Evolutionary conservation across 768 basidiomycete genomes (phyloP).

Genomic region (Pleurotus citrinopileatus): DNA sequence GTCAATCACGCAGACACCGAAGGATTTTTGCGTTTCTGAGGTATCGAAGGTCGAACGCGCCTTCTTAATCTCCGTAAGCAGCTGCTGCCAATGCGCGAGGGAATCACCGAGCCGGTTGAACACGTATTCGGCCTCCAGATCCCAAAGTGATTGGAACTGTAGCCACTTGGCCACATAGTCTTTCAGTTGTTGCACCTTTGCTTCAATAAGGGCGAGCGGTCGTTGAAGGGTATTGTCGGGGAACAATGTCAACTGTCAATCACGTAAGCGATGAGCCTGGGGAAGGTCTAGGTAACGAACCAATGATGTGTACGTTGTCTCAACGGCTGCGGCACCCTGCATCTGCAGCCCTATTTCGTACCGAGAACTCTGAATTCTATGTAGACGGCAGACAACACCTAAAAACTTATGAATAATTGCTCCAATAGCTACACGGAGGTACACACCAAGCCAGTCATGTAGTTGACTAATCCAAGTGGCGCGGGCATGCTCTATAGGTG

Average conservation of each 20-base stretch:
- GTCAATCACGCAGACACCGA: slow-evolving; percentile 92
- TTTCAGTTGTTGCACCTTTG: slow-evolving; percentile 81
- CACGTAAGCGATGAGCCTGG: slow-evolving; percentile 11
- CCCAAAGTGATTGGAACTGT: slow-evolving; percentile 98
- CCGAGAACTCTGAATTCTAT: slow-evolving; percentile 88
- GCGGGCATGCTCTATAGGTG: slow-evolving; percentile 93
- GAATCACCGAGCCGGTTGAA: slow-evolving; percentile 95
- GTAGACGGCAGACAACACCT: slow-evolving; percentile 87
- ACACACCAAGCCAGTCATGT: slow-evolving; percentile 82
- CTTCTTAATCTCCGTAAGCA: slow-evolving; percentile 96
- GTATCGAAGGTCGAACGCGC: slow-evolving; percentile 96
- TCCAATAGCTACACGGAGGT: neutral
- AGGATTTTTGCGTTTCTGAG: slow-evolving; percentile 86
- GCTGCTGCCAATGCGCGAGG: slow-evolving; percentile 90
- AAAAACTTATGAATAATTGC: neutral
- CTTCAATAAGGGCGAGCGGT: slow-evolving; percentile 85
- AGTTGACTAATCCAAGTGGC: slow-evolving; percentile 86
- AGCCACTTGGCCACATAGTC: slow-evolving; percentile 98
- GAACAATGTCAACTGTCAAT: slow-evolving; percentile 68
- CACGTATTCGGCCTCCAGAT: slow-evolving; percentile 95
- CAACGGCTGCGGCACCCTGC: slow-evolving; percentile 61
- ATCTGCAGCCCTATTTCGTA: slow-evolving; percentile 97
- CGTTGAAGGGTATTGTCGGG: slow-evolving; percentile 69
- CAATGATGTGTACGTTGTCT: slow-evolving; percentile 80
- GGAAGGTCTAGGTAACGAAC: slow-evolving; percentile 38